Evolutionary conservation across 2,329 filamentous ascomycete species (phyloP).

Genomic region (Setomelanomma holmii): DNA sequence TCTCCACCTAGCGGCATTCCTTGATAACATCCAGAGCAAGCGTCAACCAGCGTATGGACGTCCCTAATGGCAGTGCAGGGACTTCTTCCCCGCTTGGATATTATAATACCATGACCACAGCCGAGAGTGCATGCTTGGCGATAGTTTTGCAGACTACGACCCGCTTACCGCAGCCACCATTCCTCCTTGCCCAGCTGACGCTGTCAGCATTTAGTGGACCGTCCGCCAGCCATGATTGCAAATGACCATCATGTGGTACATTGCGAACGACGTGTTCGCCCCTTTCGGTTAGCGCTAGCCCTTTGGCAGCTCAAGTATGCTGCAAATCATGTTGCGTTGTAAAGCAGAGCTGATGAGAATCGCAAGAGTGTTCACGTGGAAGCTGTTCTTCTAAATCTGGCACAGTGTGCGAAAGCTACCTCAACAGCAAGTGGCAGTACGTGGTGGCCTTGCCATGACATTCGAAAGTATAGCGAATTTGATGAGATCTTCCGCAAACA

Average conservation of each 20-base stretch:
- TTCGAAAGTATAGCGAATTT: too few relatives aligned
- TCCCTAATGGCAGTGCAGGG: not conserved
- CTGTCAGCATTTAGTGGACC: constrained; percentile 45
- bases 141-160: constrained; percentile 14
- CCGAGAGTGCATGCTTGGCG: constrained; percentile 24
- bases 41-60: not conserved
- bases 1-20: constrained; percentile 73
- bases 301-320: not conserved
- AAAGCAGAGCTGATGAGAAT: too few relatives aligned
- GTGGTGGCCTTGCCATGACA: too few relatives aligned
- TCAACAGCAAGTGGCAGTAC: too few relatives aligned
- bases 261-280: constrained; percentile 18
- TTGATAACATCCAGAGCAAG: constrained; percentile 7
- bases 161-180: constrained; percentile 30
- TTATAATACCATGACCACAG: constrained; percentile 4
- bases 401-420: too few relatives aligned
- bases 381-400: too few relatives aligned
- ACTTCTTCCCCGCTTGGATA: not conserved
- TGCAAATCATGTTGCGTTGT: not conserved
- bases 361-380: too few relatives aligned
- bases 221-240: constrained; percentile 20
- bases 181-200: constrained; percentile 28
- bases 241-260: constrained; percentile 23
- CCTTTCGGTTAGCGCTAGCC: not conserved
- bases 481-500: too few relatives aligned